Percentiles rank a stretch among this genome's conserved stretches.
These are phyloP conservation scores for Naegleria lovaniensis DNA, from an alignment of 208 protist genomes.

Conservation along the genomic window DNA sequence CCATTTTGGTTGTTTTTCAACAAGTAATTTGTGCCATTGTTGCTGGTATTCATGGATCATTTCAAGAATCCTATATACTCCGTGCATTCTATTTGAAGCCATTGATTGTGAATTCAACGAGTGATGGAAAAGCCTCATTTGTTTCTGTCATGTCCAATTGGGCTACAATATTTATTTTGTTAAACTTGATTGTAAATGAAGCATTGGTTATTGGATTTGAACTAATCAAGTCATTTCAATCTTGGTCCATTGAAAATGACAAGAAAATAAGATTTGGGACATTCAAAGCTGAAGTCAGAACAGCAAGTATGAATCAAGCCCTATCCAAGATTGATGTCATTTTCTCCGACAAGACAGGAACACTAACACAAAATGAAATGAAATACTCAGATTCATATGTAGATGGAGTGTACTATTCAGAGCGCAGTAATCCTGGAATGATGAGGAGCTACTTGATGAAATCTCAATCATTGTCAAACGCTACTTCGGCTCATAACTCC, in stretches of 20 bases:
- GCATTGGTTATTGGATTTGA: conserved; percentile 25
- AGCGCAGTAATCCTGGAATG: neutral
- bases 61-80: neutral
- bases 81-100: neutral
- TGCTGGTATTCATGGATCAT: neutral
- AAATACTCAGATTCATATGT: neutral
- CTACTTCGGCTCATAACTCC: too few relatives aligned
- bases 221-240: conserved; percentile 13
- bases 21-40: conserved; percentile 2
- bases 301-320: conserved; percentile 34
- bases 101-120: neutral
- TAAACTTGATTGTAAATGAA: conserved; percentile 19
- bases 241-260: neutral
- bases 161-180: conserved; percentile 25
- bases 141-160: neutral
- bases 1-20: neutral
- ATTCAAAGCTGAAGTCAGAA: neutral
- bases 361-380: conserved; percentile 84
- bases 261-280: neutral
- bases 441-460: neutral
- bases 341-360: conserved; percentile 83
- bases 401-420: neutral
- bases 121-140: neutral
- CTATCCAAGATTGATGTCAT: conserved; percentile 65
- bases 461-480: too few relatives aligned